Evolutionary conservation across 306 rosid genomes (phyloP).

Genomic region (Mimosa bimucronata): DNA sequence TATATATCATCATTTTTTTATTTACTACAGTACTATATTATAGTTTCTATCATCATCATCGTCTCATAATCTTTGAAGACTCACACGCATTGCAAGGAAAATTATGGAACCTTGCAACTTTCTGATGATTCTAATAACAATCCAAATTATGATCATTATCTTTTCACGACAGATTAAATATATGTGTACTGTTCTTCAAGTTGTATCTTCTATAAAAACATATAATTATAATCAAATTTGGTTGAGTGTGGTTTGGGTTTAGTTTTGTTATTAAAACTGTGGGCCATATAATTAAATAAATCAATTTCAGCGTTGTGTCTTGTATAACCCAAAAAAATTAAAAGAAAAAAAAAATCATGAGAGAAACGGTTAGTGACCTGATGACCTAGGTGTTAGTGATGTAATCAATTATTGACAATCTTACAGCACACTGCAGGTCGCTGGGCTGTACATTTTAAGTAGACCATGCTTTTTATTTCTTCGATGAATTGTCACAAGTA

Average conservation of each 20-base stretch:
- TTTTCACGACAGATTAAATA: constrained; percentile 20
- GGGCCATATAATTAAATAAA: background rate
- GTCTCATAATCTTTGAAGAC: constrained; percentile 25
- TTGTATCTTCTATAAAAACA: background rate
- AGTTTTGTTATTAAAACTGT: background rate
- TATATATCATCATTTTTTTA: constrained; percentile 4
- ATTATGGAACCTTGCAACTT: constrained; percentile 48
- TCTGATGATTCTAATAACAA: constrained; percentile 21
- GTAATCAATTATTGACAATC: background rate
- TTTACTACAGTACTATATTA: constrained; percentile 10
- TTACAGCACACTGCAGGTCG: background rate
- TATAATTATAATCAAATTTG: constrained; percentile 24
- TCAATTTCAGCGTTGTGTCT: background rate
- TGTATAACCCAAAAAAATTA: background rate
- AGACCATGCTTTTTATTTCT: too few relatives aligned
- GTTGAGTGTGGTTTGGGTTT: constrained; percentile 3
- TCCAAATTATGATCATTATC: constrained; percentile 17
- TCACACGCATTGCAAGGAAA: constrained; percentile 8
- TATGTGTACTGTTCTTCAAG: background rate
- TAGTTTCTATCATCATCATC: constrained; percentile 14
- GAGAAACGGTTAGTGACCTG: background rate
- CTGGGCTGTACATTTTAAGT: background rate
- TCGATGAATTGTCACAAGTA: too few relatives aligned
- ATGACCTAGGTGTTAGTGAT: background rate
- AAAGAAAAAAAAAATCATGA: background rate